phyloP scores from a whole-genome alignment of 805 yeast species.

The Candida awuae region DNA sequence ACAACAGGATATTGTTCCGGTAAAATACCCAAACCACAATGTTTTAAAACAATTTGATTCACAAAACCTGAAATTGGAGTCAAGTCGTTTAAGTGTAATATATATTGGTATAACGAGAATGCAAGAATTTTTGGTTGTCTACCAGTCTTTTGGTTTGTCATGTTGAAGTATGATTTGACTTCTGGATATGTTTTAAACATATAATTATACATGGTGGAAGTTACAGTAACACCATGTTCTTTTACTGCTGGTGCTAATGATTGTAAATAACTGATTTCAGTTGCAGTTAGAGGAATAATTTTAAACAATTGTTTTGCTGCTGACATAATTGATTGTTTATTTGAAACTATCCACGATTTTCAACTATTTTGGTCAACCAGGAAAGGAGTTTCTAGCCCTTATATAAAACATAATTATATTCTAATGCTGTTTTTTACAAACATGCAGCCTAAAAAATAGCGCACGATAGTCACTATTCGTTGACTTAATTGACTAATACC shows the following conservation, averaged over 20 bases:
- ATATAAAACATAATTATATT: too few relatives aligned
- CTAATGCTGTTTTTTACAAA: too few relatives aligned
- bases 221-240: conserved; percentile 45
- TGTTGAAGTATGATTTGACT: conserved; percentile 54
- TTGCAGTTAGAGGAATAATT: conserved; percentile 25
- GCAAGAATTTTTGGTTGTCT: conserved; percentile 61
- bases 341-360: too few relatives aligned
- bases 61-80: conserved; percentile 47
- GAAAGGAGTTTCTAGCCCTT: too few relatives aligned
- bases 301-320: conserved; percentile 20
- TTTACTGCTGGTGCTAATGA: conserved; percentile 51
- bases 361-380: too few relatives aligned
- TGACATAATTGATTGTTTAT: conserved; percentile 1
- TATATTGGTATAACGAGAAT: conserved; percentile 51
- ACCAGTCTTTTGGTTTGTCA: conserved; percentile 44
- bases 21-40: conserved; percentile 52
- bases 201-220: conserved; percentile 44
- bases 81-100: conserved; percentile 53
- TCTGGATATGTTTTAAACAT: conserved; percentile 49
- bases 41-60: conserved; percentile 53
- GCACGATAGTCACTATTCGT: too few relatives aligned
- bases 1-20: conserved; percentile 64
- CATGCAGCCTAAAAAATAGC: too few relatives aligned
- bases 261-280: conserved; percentile 31
- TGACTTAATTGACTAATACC: too few relatives aligned